Evolutionary conservation across 2,329 filamentous ascomycete genomes (phyloP).

Genomic region (Fusarium sp.): DNA sequence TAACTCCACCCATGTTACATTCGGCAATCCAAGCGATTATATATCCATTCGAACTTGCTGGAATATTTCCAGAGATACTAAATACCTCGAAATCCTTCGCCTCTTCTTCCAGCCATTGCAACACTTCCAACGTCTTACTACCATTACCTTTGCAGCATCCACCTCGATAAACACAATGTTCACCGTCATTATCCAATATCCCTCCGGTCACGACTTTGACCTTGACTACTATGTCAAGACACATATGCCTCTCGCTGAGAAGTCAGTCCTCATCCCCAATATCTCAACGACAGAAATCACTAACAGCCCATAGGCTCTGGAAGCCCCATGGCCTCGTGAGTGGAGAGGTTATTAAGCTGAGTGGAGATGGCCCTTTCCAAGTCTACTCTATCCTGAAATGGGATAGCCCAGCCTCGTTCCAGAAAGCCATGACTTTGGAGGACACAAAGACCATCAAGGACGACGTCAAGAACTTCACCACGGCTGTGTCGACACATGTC

Average conservation of each 20-base stretch:
- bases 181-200: conserved; percentile 23
- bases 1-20: neutral
- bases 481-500: neutral
- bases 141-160: neutral
- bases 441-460: conserved; percentile 9
- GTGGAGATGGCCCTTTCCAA: conserved; percentile 19
- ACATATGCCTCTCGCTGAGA: conserved; percentile 12
- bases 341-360: conserved; percentile 7
- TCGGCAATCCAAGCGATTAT: neutral
- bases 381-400: conserved; percentile 10
- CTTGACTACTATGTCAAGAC: conserved; percentile 25
- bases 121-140: neutral
- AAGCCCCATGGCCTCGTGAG: neutral
- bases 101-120: neutral
- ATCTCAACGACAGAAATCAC: rapidly evolving
- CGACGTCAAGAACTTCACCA: conserved; percentile 26
- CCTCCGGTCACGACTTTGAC: conserved; percentile 24
- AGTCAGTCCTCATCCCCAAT: neutral
- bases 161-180: neutral
- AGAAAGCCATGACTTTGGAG: conserved; percentile 8
- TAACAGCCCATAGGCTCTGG: neutral
- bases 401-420: conserved; percentile 24
- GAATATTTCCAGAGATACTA: no score
- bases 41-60: no score
- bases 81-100: neutral